Evolutionary conservation across 495 filamentous ascomycete species (phyloP).

Genomic region (Immersiella caudata): DNA sequence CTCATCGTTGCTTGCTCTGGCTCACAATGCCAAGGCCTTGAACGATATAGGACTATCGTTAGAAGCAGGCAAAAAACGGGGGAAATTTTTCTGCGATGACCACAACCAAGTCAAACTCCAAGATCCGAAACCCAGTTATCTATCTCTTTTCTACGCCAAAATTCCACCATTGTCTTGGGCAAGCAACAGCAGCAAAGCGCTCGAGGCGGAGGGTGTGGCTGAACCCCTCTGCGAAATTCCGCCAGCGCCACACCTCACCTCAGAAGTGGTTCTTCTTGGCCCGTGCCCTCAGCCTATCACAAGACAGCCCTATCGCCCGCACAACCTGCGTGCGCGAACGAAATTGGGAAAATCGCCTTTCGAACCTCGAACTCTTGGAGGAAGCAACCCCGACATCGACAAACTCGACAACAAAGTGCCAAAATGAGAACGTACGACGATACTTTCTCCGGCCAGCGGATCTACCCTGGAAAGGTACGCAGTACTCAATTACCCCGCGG

Average conservation of each 20-base stretch:
- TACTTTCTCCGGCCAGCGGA: slow-evolving; percentile 95
- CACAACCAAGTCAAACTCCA: not conserved
- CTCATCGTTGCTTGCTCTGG: slow-evolving; percentile 14
- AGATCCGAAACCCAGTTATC: not conserved
- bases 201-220: not conserved
- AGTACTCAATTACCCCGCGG: slow-evolving; percentile 14
- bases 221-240: not conserved
- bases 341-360: slow-evolving; percentile 42
- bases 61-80: not conserved
- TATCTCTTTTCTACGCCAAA: not conserved
- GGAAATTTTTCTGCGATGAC: not conserved
- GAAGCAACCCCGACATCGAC: slow-evolving; percentile 40
- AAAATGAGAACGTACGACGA: slow-evolving; percentile 99
- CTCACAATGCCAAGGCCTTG: not conserved
- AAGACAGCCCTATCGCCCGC: slow-evolving; percentile 39
- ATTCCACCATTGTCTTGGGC: not conserved
- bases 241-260: slow-evolving; percentile 9
- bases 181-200: not conserved
- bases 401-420: slow-evolving; percentile 55
- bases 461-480: slow-evolving; percentile 98
- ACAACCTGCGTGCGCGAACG: slow-evolving; percentile 38
- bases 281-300: slow-evolving; percentile 36
- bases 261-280: slow-evolving; percentile 24
- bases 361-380: slow-evolving; percentile 36
- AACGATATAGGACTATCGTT: not conserved